Conservation (phyloP, 2,329 filamentous ascomycete species). For the Curvularia verruculosa region DNA sequence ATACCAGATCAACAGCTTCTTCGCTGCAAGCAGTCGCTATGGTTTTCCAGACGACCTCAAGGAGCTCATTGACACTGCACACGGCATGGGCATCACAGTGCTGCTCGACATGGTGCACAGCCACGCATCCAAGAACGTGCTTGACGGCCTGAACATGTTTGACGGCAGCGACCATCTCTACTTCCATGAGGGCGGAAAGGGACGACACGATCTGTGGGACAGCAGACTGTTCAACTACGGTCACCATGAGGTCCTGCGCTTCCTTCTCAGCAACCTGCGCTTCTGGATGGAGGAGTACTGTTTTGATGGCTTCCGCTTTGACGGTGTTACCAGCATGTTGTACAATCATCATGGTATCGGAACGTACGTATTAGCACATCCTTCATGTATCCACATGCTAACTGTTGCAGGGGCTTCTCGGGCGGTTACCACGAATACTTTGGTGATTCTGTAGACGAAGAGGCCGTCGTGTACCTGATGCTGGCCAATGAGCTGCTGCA, state of each 20-base stretch:
- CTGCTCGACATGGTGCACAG: conserved; percentile 96
- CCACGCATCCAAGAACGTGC: conserved; percentile 95
- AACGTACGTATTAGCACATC: conserved; percentile 67
- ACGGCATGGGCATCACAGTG: conserved; percentile 87
- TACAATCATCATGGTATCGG: conserved; percentile 96
- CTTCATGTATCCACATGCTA: conserved; percentile 15
- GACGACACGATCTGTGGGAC: conserved; percentile 92
- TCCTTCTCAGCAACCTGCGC: conserved; percentile 89
- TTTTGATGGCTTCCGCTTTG: conserved; percentile 97
- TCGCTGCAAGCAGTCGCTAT: conserved; percentile 94
- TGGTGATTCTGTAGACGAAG: conserved; percentile 84
- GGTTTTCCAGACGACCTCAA: conserved; percentile 93
- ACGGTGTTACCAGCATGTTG: conserved; percentile 98
- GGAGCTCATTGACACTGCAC: conserved; percentile 93
- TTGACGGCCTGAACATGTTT: conserved; percentile 94
- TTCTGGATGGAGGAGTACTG: conserved; percentile 99
- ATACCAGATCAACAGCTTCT: conserved; percentile 99
- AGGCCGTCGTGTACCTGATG: conserved; percentile 94
- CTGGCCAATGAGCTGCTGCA: conserved; percentile 96
- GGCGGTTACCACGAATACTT: conserved; percentile 99
- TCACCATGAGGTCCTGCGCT: conserved; percentile 91
- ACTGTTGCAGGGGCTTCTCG: conserved; percentile 77
- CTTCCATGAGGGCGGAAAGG: conserved; percentile 86
- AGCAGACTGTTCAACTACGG: conserved; percentile 98
- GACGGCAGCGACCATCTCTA: conserved; percentile 95